These are phyloP conservation scores for Mucor velutinosus DNA, from an alignment of 371 early-diverging fungal species.

Conservation along the genomic window DNA sequence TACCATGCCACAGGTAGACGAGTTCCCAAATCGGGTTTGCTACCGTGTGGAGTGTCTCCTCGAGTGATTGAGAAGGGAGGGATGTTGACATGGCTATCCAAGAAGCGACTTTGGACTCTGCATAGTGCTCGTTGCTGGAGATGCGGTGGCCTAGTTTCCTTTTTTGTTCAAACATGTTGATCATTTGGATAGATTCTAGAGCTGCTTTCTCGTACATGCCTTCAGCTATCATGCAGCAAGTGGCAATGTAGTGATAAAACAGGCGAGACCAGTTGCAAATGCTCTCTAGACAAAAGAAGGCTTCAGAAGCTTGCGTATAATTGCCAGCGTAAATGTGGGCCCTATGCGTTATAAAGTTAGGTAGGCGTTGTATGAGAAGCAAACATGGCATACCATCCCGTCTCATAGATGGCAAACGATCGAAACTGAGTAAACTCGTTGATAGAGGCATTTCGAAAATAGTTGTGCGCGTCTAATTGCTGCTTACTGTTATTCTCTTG, in stretches of 20 bases:
- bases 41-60: not conserved
- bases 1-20: conserved; percentile 36
- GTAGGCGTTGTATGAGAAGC: too few relatives aligned
- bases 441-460: conserved; percentile 10
- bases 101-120: conserved; percentile 20
- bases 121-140: conserved; percentile 26
- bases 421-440: conserved; percentile 23
- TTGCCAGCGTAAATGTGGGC: conserved; percentile 30
- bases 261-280: conserved; percentile 32
- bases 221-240: conserved; percentile 38
- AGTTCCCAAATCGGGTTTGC: conserved; percentile 41
- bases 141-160: conserved; percentile 11
- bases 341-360: too few relatives aligned
- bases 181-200: conserved; percentile 28
- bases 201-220: conserved; percentile 30
- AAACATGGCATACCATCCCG: conserved; percentile 44
- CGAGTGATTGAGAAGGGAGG: not conserved
- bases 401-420: conserved; percentile 20
- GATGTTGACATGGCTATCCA: conserved; percentile 19
- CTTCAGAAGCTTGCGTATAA: conserved; percentile 31
- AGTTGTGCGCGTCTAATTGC: not conserved
- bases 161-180: conserved; percentile 17
- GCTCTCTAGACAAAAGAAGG: conserved; percentile 37
- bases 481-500: not conserved
- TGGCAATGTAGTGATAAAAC: conserved; percentile 40